Percentiles rank a stretch among this genome's conserved stretches.
Conservation (phyloP, 139 green algal species). For the Picochlorum sp. region DNA sequence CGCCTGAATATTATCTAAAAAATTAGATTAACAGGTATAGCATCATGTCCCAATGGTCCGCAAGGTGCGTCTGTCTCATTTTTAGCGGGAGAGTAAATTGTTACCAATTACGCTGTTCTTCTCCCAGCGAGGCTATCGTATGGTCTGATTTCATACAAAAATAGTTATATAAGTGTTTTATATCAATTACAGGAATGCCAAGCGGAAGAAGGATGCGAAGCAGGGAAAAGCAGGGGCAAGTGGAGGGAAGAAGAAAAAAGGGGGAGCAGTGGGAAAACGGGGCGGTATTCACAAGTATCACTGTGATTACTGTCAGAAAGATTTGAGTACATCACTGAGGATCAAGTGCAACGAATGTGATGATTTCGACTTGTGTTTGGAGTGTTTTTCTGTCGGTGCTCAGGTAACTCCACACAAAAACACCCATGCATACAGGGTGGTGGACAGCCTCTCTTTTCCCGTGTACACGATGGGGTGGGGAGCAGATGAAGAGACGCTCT, state of each 20-base stretch:
- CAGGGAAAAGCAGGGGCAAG: not conserved
- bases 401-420: slow-evolving; percentile 69
- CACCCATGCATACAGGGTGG: slow-evolving; percentile 71
- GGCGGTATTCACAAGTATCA: slow-evolving; percentile 49
- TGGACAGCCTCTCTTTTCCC: slow-evolving; percentile 91
- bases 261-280: slow-evolving; percentile 33
- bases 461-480: slow-evolving; percentile 83
- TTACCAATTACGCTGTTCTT: too few species aligned
- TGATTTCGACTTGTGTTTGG: slow-evolving; percentile 92
- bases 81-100: too few species aligned
- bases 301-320: slow-evolving; percentile 91
- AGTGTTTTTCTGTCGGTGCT: slow-evolving; percentile 78
- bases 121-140: too few species aligned
- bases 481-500: slow-evolving; percentile 91
- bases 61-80: too few species aligned
- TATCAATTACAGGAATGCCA: not conserved
- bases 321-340: slow-evolving; percentile 73
- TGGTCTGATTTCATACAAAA: too few species aligned
- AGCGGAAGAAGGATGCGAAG: slow-evolving; percentile 1
- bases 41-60: too few species aligned
- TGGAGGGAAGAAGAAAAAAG: not conserved
- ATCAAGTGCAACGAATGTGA: slow-evolving; percentile 88
- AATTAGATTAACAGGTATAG: too few species aligned
- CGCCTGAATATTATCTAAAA: too few species aligned
- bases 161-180: too few species aligned